phyloP scores from a whole-genome alignment of 768 basidiomycete genomes.

The Cubamyces lactineus region DNA sequence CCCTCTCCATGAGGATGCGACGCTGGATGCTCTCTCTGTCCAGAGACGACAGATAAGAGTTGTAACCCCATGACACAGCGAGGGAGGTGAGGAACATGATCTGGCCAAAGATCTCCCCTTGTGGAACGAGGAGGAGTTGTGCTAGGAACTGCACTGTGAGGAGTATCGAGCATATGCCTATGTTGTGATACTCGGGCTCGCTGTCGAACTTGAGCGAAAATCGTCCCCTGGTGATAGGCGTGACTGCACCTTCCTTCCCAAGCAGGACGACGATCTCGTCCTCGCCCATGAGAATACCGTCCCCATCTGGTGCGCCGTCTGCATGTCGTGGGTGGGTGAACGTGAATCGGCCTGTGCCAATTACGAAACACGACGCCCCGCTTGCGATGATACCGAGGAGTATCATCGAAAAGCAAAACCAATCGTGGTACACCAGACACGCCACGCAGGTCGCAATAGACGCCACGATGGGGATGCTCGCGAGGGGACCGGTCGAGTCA shows the following conservation, averaged over 20 bases:
- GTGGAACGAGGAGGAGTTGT: conserved; percentile 15
- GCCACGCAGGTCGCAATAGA: conserved; percentile 14
- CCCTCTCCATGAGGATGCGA: conserved; percentile 11
- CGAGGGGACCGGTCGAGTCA: conserved; percentile 12
- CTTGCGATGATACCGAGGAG: conserved; percentile 18
- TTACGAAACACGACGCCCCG: conserved; percentile 14
- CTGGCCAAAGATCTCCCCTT: conserved; percentile 19
- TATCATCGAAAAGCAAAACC: conserved; percentile 23
- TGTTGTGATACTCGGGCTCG: conserved; percentile 23
- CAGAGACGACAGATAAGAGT: conserved; percentile 18
- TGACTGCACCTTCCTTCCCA: conserved; percentile 21
- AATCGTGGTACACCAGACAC: conserved; percentile 14
- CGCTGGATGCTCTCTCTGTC: conserved; percentile 19
- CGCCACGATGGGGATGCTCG: conserved; percentile 15
- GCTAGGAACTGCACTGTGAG: conserved; percentile 13
- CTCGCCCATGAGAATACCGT: conserved; percentile 11
- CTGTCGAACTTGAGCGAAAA: conserved; percentile 20
- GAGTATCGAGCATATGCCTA: conserved; percentile 14
- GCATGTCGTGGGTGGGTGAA: conserved; percentile 18
- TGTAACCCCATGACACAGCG: conserved; percentile 20
- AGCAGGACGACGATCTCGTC: conserved; percentile 16
- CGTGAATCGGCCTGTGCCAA: conserved; percentile 14
- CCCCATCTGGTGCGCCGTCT: conserved; percentile 8
- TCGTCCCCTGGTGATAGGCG: conserved; percentile 18
- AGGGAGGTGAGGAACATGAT: conserved; percentile 22